A percentile compares a stretch with the other conserved stretches of the same genome.
Evolutionary conservation across 495 filamentous ascomycete species (phyloP).

Genomic region (Penicillium goetzii): DNA sequence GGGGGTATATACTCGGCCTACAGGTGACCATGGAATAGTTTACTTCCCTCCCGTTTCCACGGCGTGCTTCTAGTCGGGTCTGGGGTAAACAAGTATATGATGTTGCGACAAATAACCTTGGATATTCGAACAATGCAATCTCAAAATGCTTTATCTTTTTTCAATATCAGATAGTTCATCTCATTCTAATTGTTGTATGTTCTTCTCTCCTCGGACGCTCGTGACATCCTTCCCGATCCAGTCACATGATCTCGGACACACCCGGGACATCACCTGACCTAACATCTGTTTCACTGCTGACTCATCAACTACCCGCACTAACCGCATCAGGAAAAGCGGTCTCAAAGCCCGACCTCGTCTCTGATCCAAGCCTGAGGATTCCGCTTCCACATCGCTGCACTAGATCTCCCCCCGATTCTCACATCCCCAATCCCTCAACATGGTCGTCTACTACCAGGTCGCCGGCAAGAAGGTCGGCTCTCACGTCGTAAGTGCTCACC

Average conservation of each 20-base stretch:
- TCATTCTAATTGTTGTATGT: not conserved
- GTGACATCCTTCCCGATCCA: constrained; percentile 21
- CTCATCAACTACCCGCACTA: constrained; percentile 20
- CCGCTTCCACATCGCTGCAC: constrained; percentile 40
- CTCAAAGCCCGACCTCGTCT: constrained; percentile 33
- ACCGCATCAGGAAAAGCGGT: constrained; percentile 35
- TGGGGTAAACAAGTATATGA: not conserved
- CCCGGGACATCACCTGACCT: constrained; percentile 36
- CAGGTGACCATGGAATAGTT: constrained; percentile 19
- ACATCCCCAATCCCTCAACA: constrained; percentile 58
- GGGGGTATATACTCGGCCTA: constrained; percentile 14
- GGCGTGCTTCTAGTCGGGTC: not conserved
- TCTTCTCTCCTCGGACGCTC: constrained; percentile 11
- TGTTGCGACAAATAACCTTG: not conserved
- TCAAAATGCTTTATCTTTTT: not conserved
- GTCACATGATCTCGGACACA: constrained; percentile 26
- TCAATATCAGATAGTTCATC: not conserved
- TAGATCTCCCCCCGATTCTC: constrained; percentile 37
- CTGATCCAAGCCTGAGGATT: constrained; percentile 30
- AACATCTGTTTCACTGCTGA: constrained; percentile 19
- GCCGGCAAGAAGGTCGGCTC: constrained; percentile 91
- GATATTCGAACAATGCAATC: not conserved
- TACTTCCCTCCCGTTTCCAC: constrained; percentile 13
- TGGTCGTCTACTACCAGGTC: constrained; percentile 86
- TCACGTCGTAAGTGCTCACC: constrained; percentile 73